Base-by-base conservation (phyloP, 2,329 filamentous ascomycete genomes). In the Rutstroemia sp. region DNA sequence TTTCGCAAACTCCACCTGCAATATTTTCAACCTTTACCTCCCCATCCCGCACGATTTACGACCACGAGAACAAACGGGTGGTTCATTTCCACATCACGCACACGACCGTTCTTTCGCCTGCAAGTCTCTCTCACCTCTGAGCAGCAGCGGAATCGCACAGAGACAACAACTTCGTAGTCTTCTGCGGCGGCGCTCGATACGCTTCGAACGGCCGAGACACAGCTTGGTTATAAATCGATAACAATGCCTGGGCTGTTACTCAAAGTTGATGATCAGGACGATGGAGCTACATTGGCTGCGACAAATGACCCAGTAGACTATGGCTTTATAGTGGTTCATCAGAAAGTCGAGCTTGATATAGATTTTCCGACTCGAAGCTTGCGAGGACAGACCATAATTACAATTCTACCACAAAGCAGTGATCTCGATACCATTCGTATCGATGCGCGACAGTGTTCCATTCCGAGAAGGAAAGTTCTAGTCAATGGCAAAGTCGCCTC, bases 261-360 rank as follows among this genome's bases (percentile, higher is more conserved):
- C 46, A 61, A 61, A 9, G 62, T 61, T 59, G 64, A 67, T 17
- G 46, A 49, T 25, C 57, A 45, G 58, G 27, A 56, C 61, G 51
- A 44, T 21, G 34, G 39, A 12, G 23, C 45, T 25, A 39, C 45
- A 17, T 30, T 56, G 4, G 61, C 59, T n/a, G 39, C 47, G 14
- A 55, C 23, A 6, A 39, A 44, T 9, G 53, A 55, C 17, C 38
- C 53, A 30, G 58, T 58, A 16, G 60, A 63, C 16, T 66, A 67
- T 57, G 67, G 65, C 25, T 79, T 75, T 60, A 68, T 79, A 42
- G 75, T 97, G 57, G 79, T 89, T 54, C 87, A 91, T 73, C 92
- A 97, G 73, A 88, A 89, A 70, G 86, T 99, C 50, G 86, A 91
- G 65, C 78, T 99, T 58, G 92, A 97, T 66, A 78, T 99, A 68